Conservation (phyloP, 2,329 filamentous ascomycete genomes). For the Clonostachys rosea region DNA sequence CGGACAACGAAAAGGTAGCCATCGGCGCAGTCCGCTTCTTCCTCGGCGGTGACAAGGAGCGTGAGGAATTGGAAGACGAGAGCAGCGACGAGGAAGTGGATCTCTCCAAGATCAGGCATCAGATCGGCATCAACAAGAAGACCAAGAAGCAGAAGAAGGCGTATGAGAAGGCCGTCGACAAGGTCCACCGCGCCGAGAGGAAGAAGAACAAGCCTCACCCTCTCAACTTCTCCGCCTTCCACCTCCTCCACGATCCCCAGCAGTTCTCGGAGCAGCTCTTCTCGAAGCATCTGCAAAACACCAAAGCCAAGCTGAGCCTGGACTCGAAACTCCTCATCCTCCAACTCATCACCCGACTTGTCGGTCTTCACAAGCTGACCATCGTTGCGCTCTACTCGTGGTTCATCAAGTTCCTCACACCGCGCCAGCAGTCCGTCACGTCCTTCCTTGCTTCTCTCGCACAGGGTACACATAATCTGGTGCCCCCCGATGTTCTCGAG, state of each 20-base stretch:
- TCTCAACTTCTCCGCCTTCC: constrained; percentile 93
- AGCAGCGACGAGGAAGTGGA: constrained; percentile 78
- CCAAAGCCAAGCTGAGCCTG: constrained; percentile 77
- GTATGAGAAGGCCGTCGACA: constrained; percentile 76
- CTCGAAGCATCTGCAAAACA: constrained; percentile 83
- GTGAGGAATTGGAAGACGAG: constrained; percentile 88
- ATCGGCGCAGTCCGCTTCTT: constrained; percentile 89
- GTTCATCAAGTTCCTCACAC: constrained; percentile 89
- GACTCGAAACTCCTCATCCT: constrained; percentile 89
- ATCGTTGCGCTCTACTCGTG: constrained; percentile 91
- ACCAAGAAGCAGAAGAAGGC: constrained; percentile 79
- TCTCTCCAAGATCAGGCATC: constrained; percentile 77
- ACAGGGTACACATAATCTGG: constrained; percentile 84
- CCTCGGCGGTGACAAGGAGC: constrained; percentile 90
- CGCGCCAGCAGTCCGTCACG: constrained; percentile 83
- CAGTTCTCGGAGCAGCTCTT: constrained; percentile 89
- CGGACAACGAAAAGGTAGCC: constrained; percentile 90
- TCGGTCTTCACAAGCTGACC: constrained; percentile 89
- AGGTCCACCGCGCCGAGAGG: constrained; percentile 75
- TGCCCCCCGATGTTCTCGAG: constrained; percentile 88
- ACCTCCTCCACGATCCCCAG: constrained; percentile 90
- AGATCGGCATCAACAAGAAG: constrained; percentile 93
- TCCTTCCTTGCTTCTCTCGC: constrained; percentile 90
- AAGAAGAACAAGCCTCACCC: constrained; percentile 86
- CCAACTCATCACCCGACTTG: constrained; percentile 84